Conservation (phyloP, 2,329 filamentous ascomycete genomes). For the Pseudogymnoascus sp. region DNA sequence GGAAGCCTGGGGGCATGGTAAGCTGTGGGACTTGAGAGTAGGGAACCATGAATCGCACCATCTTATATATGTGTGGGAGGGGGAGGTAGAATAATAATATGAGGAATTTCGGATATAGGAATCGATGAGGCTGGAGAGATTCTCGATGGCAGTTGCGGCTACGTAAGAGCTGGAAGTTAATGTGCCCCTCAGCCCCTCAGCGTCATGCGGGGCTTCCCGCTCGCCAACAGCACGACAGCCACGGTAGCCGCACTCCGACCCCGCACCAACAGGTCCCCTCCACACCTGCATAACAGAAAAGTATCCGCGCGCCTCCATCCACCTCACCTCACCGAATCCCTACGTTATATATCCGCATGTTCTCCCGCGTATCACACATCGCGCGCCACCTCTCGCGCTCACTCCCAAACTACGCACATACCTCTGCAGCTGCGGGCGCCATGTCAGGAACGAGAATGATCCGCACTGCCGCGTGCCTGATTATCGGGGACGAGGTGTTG, state of each 20-base stretch:
- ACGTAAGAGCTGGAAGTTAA: not conserved
- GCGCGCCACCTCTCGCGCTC: conserved; percentile 63
- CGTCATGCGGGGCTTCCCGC: not conserved
- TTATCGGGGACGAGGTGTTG: conserved; percentile 95
- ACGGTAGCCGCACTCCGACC: not conserved
- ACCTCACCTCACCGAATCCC: not conserved
- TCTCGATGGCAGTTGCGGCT: not conserved
- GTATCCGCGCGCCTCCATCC: not conserved
- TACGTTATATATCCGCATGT: conserved; percentile 46
- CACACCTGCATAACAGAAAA: not conserved
- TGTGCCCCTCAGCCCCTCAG: not conserved
- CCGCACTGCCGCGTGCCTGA: conserved; percentile 81
- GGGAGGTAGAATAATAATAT: not conserved
- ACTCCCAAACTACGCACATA: conserved; percentile 48
- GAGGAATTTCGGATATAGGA: not conserved
- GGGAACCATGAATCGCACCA: not conserved
- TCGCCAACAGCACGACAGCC: not conserved
- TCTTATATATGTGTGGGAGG: not conserved
- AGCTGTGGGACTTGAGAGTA: not conserved
- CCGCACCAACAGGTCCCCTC: not conserved
- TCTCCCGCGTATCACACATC: conserved; percentile 66
- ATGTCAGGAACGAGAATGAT: conserved; percentile 51
- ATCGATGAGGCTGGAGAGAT: not conserved
- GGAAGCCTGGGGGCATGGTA: conserved; percentile 39
- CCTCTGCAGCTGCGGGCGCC: conserved; percentile 19